phyloP scores from a whole-genome alignment of 352 stramenopile genomes.

The Blastocystis sp. region DNA sequence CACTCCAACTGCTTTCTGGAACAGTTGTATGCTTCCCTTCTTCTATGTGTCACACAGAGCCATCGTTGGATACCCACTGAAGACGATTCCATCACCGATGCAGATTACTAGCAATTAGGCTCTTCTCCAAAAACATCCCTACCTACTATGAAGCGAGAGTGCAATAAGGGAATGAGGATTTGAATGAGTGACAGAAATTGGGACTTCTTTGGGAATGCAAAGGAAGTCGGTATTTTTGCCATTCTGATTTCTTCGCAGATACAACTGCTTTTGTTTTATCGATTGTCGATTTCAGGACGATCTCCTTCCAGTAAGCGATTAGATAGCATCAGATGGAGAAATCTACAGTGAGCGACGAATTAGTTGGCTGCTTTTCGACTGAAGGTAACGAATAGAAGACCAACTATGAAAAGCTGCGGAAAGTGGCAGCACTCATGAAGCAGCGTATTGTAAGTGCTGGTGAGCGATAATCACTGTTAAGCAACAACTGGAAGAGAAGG shows the following conservation, averaged over 20 bases:
- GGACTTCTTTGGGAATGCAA: no score
- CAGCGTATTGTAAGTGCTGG: conserved; percentile 27
- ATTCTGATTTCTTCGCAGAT: background rate
- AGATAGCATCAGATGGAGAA: background rate
- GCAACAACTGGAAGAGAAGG: conserved; percentile 17
- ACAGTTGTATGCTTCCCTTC: no score
- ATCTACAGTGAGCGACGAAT: background rate
- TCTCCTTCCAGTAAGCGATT: background rate
- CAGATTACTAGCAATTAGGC: no score
- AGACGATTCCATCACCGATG: no score
- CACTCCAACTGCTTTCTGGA: no score
- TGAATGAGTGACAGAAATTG: no score
- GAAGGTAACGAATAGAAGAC: conserved; percentile 33
- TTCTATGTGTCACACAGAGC: no score
- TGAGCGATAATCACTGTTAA: background rate
- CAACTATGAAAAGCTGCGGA: conserved; percentile 63
- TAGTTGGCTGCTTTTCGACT: background rate
- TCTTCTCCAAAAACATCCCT: no score
- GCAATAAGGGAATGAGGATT: no score
- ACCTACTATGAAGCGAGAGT: no score
- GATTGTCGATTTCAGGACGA: background rate
- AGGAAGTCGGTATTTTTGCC: no score
- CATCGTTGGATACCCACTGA: no score
- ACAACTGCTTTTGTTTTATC: background rate
- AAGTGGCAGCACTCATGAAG: conserved; percentile 66